Base-by-base conservation (phyloP, 768 basidiomycete species). In the Multifurca ochricompacta region DNA sequence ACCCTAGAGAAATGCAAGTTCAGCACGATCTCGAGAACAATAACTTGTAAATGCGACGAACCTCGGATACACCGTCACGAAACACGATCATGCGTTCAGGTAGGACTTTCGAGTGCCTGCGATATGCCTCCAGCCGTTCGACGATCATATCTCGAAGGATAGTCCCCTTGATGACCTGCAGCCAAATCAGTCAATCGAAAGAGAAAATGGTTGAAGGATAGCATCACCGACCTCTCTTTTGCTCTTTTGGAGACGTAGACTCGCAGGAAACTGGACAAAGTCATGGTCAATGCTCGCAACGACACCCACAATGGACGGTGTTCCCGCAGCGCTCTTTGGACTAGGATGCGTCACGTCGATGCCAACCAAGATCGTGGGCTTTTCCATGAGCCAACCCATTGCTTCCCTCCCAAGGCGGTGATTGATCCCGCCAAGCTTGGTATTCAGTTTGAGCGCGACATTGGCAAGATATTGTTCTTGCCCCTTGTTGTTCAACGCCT, bases 401-500 rank as follows among this genome's bases (percentile, higher is more conserved):
- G 79, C 77, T 1, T 54, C 62, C 0, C 71, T 64, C 32, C 83
- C 82, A 9, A 90, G 69, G 45, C 75, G 57, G 67, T 92, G 90
- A 59, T 92, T 92, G 19, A 84, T 70, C 0, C 90, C 90, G 4
- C 87, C 87, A 1, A 91, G 79, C 68, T 92, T 92, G 31, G 81
- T 81, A 61, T 92, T 92, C 7, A 88, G 76, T 62, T 92, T 91
- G 51, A 91, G 68, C 0, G 85, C 85, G 32, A 90, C 79, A 57
- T 89, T 91, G 9, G 88, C 85, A 51, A 89, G 77, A 64, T 91
- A 92, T 59, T 90, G 87, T 52, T 86, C 82, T 61, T 87, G 85
- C 59, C 80, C 80, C 46, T 61, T 63, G 1, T 79, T 75, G 6
- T 66, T 70, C 6, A 85, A 65, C 7, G 83, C 84, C 65, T 88